Evolutionary conservation across 371 early-diverging fungal species (phyloP).

Genomic region (Apophysomyces ossiformis): DNA sequence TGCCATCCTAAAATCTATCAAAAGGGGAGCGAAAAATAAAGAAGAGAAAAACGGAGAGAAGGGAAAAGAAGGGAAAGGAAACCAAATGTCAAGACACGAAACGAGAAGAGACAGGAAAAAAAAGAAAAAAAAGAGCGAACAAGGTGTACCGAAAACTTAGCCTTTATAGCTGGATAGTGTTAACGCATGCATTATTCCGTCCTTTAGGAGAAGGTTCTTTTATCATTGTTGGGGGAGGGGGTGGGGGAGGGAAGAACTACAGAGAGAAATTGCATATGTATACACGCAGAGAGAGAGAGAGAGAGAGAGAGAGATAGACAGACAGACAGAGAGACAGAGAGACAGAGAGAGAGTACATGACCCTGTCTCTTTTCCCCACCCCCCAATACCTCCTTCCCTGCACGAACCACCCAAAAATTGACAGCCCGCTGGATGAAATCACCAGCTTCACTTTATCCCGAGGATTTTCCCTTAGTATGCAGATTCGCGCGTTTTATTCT

Average conservation of each 20-base stretch:
- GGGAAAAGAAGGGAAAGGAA: background rate
- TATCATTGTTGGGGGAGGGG: background rate
- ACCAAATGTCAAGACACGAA: too few relatives aligned
- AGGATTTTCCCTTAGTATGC: conserved; percentile 5
- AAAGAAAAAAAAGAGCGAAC: too few relatives aligned
- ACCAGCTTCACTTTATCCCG: conserved; percentile 7
- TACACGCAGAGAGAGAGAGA: too few relatives aligned
- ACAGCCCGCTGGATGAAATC: background rate
- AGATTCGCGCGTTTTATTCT: conserved; percentile 1
- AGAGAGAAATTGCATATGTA: too few relatives aligned
- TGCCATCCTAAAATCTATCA: background rate
- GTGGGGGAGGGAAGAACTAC: background rate
- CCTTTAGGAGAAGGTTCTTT: background rate
- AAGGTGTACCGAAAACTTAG: background rate
- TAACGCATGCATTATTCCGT: background rate
- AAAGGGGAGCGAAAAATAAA: background rate
- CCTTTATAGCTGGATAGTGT: background rate
- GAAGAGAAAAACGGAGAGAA: background rate
- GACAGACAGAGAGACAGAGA: too few relatives aligned
- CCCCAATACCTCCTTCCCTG: background rate
- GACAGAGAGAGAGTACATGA: too few relatives aligned
- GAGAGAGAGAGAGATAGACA: too few relatives aligned
- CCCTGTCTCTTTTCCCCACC: too few relatives aligned
- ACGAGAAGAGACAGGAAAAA: too few relatives aligned
- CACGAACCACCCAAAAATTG: conserved; percentile 4